Evolutionary conservation across 345 rosid species (phyloP).

Genomic region (Acer negundo): DNA sequence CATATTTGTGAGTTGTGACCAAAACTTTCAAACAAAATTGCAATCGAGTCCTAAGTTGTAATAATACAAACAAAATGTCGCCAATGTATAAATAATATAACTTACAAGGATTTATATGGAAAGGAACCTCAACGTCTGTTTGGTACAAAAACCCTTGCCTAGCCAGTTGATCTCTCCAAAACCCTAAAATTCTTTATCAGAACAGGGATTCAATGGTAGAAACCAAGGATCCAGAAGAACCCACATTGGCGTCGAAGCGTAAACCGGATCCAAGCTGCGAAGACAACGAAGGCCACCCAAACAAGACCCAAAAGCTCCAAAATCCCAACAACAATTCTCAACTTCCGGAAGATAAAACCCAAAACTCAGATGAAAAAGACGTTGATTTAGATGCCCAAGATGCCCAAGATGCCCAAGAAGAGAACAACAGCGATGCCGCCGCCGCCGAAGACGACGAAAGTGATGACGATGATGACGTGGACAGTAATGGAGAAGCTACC

Average conservation of each 20-base stretch:
- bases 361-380: conserved; percentile 3
- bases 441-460: conserved; percentile 16
- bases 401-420: conserved; percentile 20
- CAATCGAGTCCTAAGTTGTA: neutral
- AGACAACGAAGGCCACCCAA: conserved; percentile 25
- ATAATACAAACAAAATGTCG: neutral
- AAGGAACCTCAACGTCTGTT: neutral
- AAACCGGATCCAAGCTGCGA: conserved; percentile 46
- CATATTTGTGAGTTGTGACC: neutral
- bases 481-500: conserved; percentile 30
- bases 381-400: conserved; percentile 15
- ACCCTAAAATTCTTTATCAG: conserved; percentile 10
- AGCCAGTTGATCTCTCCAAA: neutral
- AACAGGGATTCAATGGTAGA: conserved; percentile 49
- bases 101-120: neutral
- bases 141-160: conserved; percentile 13
- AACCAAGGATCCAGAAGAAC: conserved; percentile 42
- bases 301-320: conserved; percentile 47
- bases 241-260: conserved; percentile 62
- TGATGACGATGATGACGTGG: conserved; percentile 23
- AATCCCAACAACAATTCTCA: conserved; percentile 19
- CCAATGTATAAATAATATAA: neutral
- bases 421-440: conserved; percentile 12
- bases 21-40: neutral
- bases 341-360: conserved; percentile 20